These are phyloP conservation scores for Vigna hirtella DNA, from an alignment of 306 rosid genomes.

Conservation along the genomic window DNA sequence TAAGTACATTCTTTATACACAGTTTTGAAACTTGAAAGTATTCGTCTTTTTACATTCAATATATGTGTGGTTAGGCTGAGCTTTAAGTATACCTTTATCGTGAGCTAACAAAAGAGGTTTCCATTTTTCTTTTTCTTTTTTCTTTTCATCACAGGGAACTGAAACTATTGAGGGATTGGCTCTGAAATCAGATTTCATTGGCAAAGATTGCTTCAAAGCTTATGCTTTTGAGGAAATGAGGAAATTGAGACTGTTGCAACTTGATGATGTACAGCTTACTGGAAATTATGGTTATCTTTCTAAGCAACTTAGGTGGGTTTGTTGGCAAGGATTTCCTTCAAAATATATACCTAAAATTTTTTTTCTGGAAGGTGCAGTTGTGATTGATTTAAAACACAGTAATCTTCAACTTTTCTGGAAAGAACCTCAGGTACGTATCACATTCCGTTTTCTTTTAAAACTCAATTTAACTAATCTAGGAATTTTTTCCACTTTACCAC, in stretches of 20 bases:
- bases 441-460: background rate
- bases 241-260: constrained; percentile 2
- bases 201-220: background rate
- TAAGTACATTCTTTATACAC: background rate
- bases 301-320: background rate
- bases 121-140: background rate
- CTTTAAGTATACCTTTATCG: background rate
- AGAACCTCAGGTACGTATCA: constrained; percentile 40
- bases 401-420: constrained; percentile 40
- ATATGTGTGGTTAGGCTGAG: background rate
- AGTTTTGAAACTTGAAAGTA: constrained; percentile 6
- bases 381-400: constrained; percentile 42
- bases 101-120: no score
- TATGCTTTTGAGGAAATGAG: background rate
- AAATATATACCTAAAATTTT: constrained; percentile 37
- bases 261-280: background rate
- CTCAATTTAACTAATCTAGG: background rate
- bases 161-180: constrained; percentile 6
- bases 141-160: background rate
- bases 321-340: constrained; percentile 42
- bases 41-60: background rate
- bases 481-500: background rate
- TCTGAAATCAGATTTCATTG: background rate
- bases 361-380: constrained; percentile 31
- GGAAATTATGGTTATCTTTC: background rate